Evolutionary conservation across 169 alveolate species (phyloP).

Genomic region (Plasmodium reichenowi): DNA sequence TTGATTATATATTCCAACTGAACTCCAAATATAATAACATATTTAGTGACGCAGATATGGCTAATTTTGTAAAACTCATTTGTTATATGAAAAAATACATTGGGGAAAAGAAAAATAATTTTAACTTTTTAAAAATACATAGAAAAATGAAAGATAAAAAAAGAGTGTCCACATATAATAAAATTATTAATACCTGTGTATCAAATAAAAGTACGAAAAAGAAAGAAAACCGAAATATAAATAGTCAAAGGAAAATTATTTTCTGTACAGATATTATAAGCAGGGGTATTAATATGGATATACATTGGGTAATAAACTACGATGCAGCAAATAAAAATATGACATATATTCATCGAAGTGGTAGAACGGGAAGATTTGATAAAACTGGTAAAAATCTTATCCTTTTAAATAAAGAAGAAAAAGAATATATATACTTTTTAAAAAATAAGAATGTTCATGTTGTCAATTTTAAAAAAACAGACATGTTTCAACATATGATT

Average conservation of each 20-base stretch:
- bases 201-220: no score
- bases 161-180: conserved; percentile 45
- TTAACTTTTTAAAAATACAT: conserved; percentile 61
- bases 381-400: conserved; percentile 53
- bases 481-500: conserved; percentile 37
- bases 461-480: conserved; percentile 33
- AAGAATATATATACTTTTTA: conserved; percentile 56
- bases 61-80: conserved; percentile 31
- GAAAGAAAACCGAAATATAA: conserved; percentile 1
- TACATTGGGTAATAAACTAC: conserved; percentile 63
- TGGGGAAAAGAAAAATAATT: conserved; percentile 36
- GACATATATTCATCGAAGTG: conserved; percentile 71
- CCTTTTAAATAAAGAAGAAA: conserved; percentile 51
- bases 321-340: conserved; percentile 71
- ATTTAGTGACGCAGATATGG: conserved; percentile 10
- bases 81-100: conserved; percentile 50
- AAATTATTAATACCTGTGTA: conserved; percentile 1
- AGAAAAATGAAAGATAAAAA: conserved; percentile 74
- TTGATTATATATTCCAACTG: not conserved
- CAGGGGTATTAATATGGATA: conserved; percentile 59
- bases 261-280: conserved; percentile 70
- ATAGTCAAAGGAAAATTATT: conserved; percentile 23
- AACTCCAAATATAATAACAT: conserved; percentile 19
- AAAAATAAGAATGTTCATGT: conserved; percentile 60
- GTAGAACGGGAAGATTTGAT: conserved; percentile 67